These are phyloP conservation scores for Ophiostoma perfectum DNA, from an alignment of 2,329 filamentous ascomycete species.

Conservation along the genomic window DNA sequence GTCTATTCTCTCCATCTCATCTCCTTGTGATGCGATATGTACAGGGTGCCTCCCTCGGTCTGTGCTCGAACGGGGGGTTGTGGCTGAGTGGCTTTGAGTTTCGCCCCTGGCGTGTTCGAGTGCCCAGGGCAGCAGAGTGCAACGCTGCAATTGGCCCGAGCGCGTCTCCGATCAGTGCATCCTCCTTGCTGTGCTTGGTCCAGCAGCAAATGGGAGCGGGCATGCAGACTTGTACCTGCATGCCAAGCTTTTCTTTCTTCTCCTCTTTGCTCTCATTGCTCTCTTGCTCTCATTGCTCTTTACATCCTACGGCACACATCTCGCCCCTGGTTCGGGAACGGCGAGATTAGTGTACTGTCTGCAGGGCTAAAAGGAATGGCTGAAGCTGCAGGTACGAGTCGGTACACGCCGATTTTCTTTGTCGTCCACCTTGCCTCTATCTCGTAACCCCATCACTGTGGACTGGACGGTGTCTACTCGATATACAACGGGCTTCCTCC, in stretches of 20 bases:
- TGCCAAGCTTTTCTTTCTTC: neutral
- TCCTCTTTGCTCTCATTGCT: neutral
- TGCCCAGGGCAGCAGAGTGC: neutral
- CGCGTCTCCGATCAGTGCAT: neutral
- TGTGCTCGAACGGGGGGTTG: neutral
- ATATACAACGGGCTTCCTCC: too few relatives aligned
- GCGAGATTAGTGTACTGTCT: neutral
- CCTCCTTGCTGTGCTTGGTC: neutral
- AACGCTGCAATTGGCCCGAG: conserved; percentile 4
- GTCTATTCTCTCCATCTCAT: neutral
- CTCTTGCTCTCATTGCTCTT: neutral
- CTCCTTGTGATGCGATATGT: neutral
- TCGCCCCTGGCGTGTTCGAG: conserved; percentile 5
- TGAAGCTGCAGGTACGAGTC: neutral
- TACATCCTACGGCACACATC: neutral
- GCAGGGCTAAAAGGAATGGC: neutral
- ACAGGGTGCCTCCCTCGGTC: neutral
- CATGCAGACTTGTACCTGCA: neutral
- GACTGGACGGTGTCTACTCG: too few relatives aligned
- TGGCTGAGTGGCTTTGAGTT: neutral
- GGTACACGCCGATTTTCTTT: neutral
- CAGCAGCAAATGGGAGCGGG: neutral
- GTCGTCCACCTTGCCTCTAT: neutral
- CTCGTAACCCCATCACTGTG: too few relatives aligned
- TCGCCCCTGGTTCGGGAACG: neutral